Evolutionary conservation across 164 flowering plant genomes (phyloP), one percentile per base, ranked within the genome.

Genomic region (Berberis thunbergii): DNA sequence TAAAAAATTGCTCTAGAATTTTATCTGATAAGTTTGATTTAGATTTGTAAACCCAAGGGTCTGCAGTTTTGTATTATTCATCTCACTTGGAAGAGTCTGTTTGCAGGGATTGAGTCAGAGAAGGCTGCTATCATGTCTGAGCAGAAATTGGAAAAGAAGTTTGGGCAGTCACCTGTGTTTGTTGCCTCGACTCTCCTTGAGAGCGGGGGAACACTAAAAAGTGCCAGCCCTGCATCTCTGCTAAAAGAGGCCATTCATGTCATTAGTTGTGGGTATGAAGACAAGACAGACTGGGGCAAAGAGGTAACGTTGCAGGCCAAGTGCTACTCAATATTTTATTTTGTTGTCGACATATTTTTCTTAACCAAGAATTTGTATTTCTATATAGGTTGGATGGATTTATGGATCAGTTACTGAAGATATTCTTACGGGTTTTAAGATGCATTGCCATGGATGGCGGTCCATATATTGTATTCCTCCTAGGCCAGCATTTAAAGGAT

Each of bases 221-320:
- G 73, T 64, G 76, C 87, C 26, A 83, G 80, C 63, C 75, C 86
- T 39, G 82, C 85, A 41, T 77, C 83, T 41, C 75, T 85, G 62
- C 76, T 87, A 3, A 84, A 84, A 68, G 94, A 87, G 75, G 86
- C 94, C 62, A 85, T 87, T 67, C 94, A 87, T 77, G 94, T 87
- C 52, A 85, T 87, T 52, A 83, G 90, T 71, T 87, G 94, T 72
- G 90, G 84, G 41, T 87, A 83, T 65, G 94, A 85, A 71, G 87
- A 85, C 57, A 85, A 81, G 71, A 82, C 90, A 41, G 94, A 87
- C 48, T 87, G 94, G 94, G 92, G 90, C 60, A 85, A 82, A 69
- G 90, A 85, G 83, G 89, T 85, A 77, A 74, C 13, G 7, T 49
- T 7, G 48, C 40, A 6, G 6, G 45, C 9, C 39, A 48, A 43